Evolutionary conservation across 768 basidiomycete species (phyloP), one percentile per base, ranked within the genome.

Genomic region (Lactarius tabidus): DNA sequence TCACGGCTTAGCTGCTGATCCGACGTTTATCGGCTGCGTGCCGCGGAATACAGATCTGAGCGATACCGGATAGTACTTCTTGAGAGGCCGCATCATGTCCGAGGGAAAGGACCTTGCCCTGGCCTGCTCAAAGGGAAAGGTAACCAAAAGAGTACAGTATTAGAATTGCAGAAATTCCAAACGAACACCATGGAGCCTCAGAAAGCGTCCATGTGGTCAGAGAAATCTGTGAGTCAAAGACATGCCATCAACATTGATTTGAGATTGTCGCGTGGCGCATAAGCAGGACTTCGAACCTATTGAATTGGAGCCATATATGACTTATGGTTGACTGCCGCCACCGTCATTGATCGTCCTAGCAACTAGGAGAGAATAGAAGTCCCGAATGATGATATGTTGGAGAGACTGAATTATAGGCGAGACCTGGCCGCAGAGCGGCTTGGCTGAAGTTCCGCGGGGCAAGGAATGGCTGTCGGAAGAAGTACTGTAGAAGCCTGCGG

Each of bases 311-410:
- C 45, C 23, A 48, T 15, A 14, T 26, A 15, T 28, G 15, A 51
- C 14, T 6, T 51, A 17, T 51, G n/a, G 2, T 48, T 48, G 45
- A 23, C 14, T 33, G 48, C 48, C 23, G 48, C 48, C 26, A 41
- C 33, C 9, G 18, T 64, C 23, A n/a, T 17, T 14, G 10, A 60
- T 65, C 59, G 43, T 48, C 64, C 48, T 65, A 55, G 56, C 64
- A 59, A 65, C 64, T 55, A 60, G 23, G n/a, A 23, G 9, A 18
- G 29, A 26, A 26, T 18, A 39, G 33, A 52, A 28, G 14, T 9
- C 35, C 26, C 51, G 39, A 35, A 51, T 43, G 51, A 63, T 43
- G 48, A 17, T 23, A 12, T 7, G 6, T 15, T 51, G 15, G 26
- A 26, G 48, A 26, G 6, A 48, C 12, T 23, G 45, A 51, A 20